These are phyloP conservation scores for Exophiala viscosa DNA, from an alignment of 2,329 filamentous ascomycete species.

Conservation along the genomic window DNA sequence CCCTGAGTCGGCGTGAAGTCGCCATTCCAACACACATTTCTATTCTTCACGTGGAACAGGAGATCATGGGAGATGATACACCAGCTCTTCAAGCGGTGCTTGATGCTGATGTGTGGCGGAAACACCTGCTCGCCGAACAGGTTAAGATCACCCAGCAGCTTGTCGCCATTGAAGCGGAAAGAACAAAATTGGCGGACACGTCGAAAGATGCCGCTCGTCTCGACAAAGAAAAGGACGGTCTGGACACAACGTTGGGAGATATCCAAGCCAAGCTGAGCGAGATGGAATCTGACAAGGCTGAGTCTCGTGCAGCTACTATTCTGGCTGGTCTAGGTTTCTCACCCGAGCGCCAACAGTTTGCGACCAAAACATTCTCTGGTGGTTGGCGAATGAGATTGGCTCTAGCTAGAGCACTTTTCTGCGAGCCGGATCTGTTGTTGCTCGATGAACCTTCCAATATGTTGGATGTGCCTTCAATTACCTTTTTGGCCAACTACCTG, in stretches of 20 bases:
- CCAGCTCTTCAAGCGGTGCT: conserved; percentile 90
- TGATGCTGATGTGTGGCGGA: conserved; percentile 97
- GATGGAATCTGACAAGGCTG: conserved; percentile 99
- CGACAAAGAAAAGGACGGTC: conserved; percentile 81
- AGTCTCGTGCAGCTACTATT: conserved; percentile 91
- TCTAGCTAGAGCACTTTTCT: conserved; percentile 91
- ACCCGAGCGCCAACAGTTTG: conserved; percentile 80
- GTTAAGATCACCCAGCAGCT: conserved; percentile 77
- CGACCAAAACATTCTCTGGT: conserved; percentile 97
- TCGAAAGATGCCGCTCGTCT: conserved; percentile 81
- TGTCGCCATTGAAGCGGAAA: conserved; percentile 70
- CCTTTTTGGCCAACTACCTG: conserved; percentile 93
- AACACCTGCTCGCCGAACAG: conserved; percentile 87
- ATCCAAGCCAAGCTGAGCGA: conserved; percentile 88
- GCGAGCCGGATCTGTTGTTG: conserved; percentile 89
- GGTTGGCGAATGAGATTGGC: conserved; percentile 99
- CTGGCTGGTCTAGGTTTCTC: conserved; percentile 97
- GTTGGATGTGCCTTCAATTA: conserved; percentile 99
- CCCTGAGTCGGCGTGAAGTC: conserved; percentile 87
- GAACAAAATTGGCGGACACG: conserved; percentile 80
- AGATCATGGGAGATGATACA: conserved; percentile 95
- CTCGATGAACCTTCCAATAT: conserved; percentile 99
- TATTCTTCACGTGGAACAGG: conserved; percentile 97
- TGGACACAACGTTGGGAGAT: conserved; percentile 86
- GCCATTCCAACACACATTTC: conserved; percentile 96